A percentile compares a stretch with the other conserved stretches of the same genome.
Evolutionary conservation across 2,329 filamentous ascomycete species (phyloP).

Genomic region (Salinomyces thailandicus): DNA sequence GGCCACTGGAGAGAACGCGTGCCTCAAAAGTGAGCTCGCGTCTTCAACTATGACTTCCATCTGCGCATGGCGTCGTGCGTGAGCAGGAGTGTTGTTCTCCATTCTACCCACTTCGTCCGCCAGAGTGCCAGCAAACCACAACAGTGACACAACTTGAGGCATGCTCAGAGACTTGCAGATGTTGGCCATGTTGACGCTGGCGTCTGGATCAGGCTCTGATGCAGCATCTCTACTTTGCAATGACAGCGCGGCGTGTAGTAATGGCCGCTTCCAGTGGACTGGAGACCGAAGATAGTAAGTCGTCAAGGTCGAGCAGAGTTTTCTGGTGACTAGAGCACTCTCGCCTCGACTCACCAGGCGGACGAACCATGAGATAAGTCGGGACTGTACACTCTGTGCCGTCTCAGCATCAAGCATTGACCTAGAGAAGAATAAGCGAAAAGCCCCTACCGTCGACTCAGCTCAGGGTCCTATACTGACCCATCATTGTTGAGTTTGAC

Average conservation of each 20-base stretch:
- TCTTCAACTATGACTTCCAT: slow-evolving; percentile 44
- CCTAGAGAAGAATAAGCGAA: slow-evolving; percentile 17
- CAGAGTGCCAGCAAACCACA: slow-evolving; percentile 55
- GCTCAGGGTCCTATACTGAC: slow-evolving; percentile 24
- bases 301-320: slow-evolving; percentile 66
- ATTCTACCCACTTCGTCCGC: slow-evolving; percentile 60
- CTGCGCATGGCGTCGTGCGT: slow-evolving; percentile 25
- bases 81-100: slow-evolving; percentile 32
- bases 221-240: slow-evolving; percentile 18
- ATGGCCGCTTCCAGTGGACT: slow-evolving; percentile 53
- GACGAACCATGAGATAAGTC: slow-evolving; percentile 54
- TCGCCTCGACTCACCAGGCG: slow-evolving; percentile 41
- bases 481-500: slow-evolving; percentile 67
- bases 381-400: slow-evolving; percentile 48
- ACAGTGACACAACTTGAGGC: slow-evolving; percentile 44
- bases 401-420: slow-evolving; percentile 45
- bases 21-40: slow-evolving; percentile 37
- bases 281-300: slow-evolving; percentile 66
- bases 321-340: slow-evolving; percentile 55
- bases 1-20: slow-evolving; percentile 7
- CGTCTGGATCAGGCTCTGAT: slow-evolving; percentile 24
- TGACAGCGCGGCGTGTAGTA: slow-evolving; percentile 29
- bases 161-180: slow-evolving; percentile 39
- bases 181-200: slow-evolving; percentile 34
- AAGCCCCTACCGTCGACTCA: slow-evolving; percentile 19